Percentiles rank a stretch among this genome's conserved stretches.
Evolutionary conservation across 2,329 filamentous ascomycete genomes (phyloP).

Genomic region (Diplocarpon mali): DNA sequence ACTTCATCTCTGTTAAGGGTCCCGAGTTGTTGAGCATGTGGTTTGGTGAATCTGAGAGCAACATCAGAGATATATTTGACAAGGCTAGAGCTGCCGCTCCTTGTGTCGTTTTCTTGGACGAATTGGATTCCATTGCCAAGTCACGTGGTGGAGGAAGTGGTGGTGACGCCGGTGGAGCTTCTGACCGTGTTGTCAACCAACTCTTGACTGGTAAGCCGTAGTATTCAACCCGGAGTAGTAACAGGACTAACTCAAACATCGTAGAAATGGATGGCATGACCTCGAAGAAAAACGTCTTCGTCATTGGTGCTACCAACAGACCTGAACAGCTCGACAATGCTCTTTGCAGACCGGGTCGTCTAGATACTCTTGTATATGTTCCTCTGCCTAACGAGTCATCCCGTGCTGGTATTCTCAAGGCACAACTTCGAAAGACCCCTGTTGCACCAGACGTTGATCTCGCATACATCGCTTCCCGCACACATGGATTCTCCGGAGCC

Average conservation of each 20-base stretch:
- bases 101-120: slow-evolving; percentile 97
- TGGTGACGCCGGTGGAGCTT: slow-evolving; percentile 94
- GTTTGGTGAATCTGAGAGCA: slow-evolving; percentile 99
- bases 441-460: slow-evolving; percentile 81
- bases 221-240: neutral
- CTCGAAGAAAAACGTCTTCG: slow-evolving; percentile 99
- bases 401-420: slow-evolving; percentile 81
- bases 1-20: slow-evolving; percentile 99
- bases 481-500: slow-evolving; percentile 97
- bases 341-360: slow-evolving; percentile 94
- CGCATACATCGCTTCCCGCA: slow-evolving; percentile 87
- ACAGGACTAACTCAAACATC: slow-evolving; percentile 33
- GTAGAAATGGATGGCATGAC: slow-evolving; percentile 99
- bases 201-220: slow-evolving; percentile 73
- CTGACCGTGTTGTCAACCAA: slow-evolving; percentile 99
- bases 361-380: slow-evolving; percentile 97
- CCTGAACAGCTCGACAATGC: slow-evolving; percentile 98
- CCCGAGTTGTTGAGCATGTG: slow-evolving; percentile 98
- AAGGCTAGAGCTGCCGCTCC: slow-evolving; percentile 96
- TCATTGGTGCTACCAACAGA: slow-evolving; percentile 97
- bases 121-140: slow-evolving; percentile 98
- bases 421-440: slow-evolving; percentile 96
- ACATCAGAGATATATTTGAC: slow-evolving; percentile 99
- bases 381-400: slow-evolving; percentile 87
- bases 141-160: slow-evolving; percentile 93